A percentile compares a stretch with the other conserved stretches of the same genome.
phyloP scores from a whole-genome alignment of 1,284 basidiomycete species.

The Cryptococcus sp. region DNA sequence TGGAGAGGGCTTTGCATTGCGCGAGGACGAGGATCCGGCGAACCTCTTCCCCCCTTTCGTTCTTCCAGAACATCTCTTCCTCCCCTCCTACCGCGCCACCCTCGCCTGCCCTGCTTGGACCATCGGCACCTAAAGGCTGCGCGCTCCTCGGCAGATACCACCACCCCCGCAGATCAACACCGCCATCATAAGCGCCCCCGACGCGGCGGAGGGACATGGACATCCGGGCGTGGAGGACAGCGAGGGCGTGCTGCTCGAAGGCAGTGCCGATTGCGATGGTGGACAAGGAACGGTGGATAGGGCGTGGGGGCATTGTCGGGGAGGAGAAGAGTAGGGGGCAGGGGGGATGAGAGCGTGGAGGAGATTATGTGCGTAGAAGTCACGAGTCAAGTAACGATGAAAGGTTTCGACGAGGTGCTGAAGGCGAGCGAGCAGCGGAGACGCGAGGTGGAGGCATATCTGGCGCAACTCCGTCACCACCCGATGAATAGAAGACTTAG shows the following conservation, averaged over 20 bases:
- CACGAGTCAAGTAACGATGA: background rate
- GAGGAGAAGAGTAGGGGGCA: background rate
- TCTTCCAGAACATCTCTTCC: background rate
- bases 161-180: slow-evolving; percentile 85
- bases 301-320: background rate
- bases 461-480: too few species aligned
- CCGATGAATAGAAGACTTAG: too few species aligned
- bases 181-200: slow-evolving; percentile 78
- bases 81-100: background rate
- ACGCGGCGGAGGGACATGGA: slow-evolving; percentile 71
- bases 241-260: slow-evolving; percentile 69
- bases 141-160: slow-evolving; percentile 70
- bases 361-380: background rate
- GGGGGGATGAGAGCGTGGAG: background rate
- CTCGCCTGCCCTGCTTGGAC: background rate
- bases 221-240: slow-evolving; percentile 61
- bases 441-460: too few species aligned
- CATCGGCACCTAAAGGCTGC: background rate
- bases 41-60: background rate
- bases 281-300: slow-evolving; percentile 22
- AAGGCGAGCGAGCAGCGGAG: too few species aligned
- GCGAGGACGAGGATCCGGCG: slow-evolving; percentile 68
- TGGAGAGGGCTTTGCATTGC: slow-evolving; percentile 87
- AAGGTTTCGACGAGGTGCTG: too few species aligned
- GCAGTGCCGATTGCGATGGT: slow-evolving; percentile 62